A percentile compares a stretch with the other conserved stretches of the same genome.
These are phyloP conservation scores for Lecanicillium sp. DNA, from an alignment of 2,329 filamentous ascomycete genomes.

Conservation along the genomic window DNA sequence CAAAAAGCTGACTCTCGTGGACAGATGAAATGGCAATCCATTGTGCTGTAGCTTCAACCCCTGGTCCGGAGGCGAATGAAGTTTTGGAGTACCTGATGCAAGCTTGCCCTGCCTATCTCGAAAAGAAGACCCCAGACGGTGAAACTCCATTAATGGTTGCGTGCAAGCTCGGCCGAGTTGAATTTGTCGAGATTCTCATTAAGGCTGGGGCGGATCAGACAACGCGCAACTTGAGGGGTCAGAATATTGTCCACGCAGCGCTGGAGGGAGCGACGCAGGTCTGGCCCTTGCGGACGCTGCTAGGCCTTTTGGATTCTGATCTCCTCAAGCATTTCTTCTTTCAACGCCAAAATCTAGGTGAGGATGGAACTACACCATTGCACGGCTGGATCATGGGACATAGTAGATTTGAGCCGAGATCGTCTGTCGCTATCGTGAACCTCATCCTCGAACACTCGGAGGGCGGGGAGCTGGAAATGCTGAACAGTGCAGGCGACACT, in stretches of 20 bases:
- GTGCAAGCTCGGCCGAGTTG: slow-evolving; percentile 43
- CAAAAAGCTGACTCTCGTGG: slow-evolving; percentile 13
- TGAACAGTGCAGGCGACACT: slow-evolving; percentile 59
- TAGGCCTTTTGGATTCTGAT: slow-evolving; percentile 49
- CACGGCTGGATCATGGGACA: slow-evolving; percentile 44
- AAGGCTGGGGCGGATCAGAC: slow-evolving; percentile 62
- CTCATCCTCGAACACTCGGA: slow-evolving; percentile 46
- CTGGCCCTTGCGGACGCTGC: slow-evolving; percentile 33
- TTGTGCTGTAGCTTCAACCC: slow-evolving; percentile 46
- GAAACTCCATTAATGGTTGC: slow-evolving; percentile 64
- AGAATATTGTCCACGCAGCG: slow-evolving; percentile 62
- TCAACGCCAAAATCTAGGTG: slow-evolving; percentile 44
- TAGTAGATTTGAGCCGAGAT: no score
- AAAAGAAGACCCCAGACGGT: slow-evolving; percentile 49
- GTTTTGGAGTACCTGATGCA: slow-evolving; percentile 60
- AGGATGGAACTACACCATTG: slow-evolving; percentile 54
- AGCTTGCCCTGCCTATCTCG: slow-evolving; percentile 51
- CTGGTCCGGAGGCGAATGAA: slow-evolving; percentile 32
- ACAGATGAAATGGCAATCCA: slow-evolving; percentile 57
- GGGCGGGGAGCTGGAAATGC: slow-evolving; percentile 45
- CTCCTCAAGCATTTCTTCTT: slow-evolving; percentile 49
- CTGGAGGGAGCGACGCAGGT: slow-evolving; percentile 22
- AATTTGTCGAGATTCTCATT: slow-evolving; percentile 54
- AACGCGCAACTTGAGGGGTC: slow-evolving; percentile 47
- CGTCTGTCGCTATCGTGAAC: slow-evolving; percentile 33